Evolutionary conservation across 306 rosid species (phyloP).

Genomic region (Heteromeles arbutifolia): DNA sequence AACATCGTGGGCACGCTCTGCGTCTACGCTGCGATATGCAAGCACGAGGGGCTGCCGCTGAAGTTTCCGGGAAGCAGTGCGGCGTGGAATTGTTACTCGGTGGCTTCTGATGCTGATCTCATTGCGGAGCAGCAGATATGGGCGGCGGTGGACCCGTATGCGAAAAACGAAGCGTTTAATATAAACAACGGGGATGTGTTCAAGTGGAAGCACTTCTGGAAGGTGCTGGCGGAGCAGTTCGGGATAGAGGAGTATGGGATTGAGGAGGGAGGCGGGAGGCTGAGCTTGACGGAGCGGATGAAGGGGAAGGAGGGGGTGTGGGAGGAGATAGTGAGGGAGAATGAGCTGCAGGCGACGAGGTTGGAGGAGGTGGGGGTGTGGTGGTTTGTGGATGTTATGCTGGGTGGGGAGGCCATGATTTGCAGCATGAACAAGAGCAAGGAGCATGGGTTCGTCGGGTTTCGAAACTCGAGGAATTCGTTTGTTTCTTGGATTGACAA

Average conservation of each 20-base stretch:
- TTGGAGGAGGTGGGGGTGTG: constrained; percentile 33
- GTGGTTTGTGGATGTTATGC: constrained; percentile 29
- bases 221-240: constrained; percentile 43
- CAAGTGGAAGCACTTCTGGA: constrained; percentile 51
- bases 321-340: constrained; percentile 45
- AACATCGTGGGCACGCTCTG: constrained; percentile 42
- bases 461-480: constrained; percentile 40
- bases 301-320: constrained; percentile 40
- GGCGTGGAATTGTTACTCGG: constrained; percentile 43
- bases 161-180: constrained; percentile 36
- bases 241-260: constrained; percentile 42
- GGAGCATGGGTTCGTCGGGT: constrained; percentile 44
- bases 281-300: constrained; percentile 34
- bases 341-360: constrained; percentile 24
- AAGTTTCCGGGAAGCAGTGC: constrained; percentile 46
- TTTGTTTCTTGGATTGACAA: constrained; percentile 37
- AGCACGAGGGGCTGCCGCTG: constrained; percentile 50
- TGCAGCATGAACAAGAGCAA: constrained; percentile 43
- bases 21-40: constrained; percentile 66
- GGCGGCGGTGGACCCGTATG: constrained; percentile 50
- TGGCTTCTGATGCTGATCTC: constrained; percentile 59
- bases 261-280: constrained; percentile 16
- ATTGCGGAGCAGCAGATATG: constrained; percentile 55
- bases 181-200: constrained; percentile 42
- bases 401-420: not conserved